Conservation (phyloP, 805 yeast species). For the Candida taoyuanica region DNA sequence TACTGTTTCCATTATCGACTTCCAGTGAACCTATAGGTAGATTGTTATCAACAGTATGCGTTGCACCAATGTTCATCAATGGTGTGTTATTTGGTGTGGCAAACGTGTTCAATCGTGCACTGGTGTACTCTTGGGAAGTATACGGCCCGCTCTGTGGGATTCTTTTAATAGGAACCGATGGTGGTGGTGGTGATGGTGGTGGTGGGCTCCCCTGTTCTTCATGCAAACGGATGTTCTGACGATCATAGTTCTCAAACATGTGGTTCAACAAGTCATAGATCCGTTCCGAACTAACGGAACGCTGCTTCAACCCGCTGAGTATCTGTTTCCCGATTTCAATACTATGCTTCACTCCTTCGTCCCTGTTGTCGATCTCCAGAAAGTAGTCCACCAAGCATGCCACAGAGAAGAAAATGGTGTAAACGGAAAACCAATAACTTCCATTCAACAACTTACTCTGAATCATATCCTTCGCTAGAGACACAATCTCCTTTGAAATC, state of each 20-base stretch:
- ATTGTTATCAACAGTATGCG: constrained; percentile 11
- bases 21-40: not conserved
- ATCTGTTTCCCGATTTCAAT: constrained; percentile 79
- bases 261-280: constrained; percentile 75
- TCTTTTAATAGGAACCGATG: not conserved
- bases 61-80: constrained; percentile 13
- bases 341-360: constrained; percentile 53
- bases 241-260: constrained; percentile 71
- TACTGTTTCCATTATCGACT: too few relatives aligned
- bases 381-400: constrained; percentile 79
- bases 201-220: constrained; percentile 8
- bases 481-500: constrained; percentile 76
- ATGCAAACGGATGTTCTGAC: constrained; percentile 53
- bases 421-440: constrained; percentile 91
- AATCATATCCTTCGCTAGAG: constrained; percentile 76
- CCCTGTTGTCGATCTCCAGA: constrained; percentile 42
- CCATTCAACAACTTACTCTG: constrained; percentile 70
- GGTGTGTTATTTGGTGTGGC: constrained; percentile 16
- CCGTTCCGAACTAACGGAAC: constrained; percentile 72
- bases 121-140: constrained; percentile 3
- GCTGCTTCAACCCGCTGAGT: constrained; percentile 61
- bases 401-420: constrained; percentile 87
- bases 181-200: constrained; percentile 1
- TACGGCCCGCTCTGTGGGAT: constrained; percentile 11
- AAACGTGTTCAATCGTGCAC: constrained; percentile 11